Evolutionary conservation across 495 filamentous ascomycete genomes (phyloP), one percentile per base, ranked within the genome.

Genomic region (Xylaria palmicola): DNA sequence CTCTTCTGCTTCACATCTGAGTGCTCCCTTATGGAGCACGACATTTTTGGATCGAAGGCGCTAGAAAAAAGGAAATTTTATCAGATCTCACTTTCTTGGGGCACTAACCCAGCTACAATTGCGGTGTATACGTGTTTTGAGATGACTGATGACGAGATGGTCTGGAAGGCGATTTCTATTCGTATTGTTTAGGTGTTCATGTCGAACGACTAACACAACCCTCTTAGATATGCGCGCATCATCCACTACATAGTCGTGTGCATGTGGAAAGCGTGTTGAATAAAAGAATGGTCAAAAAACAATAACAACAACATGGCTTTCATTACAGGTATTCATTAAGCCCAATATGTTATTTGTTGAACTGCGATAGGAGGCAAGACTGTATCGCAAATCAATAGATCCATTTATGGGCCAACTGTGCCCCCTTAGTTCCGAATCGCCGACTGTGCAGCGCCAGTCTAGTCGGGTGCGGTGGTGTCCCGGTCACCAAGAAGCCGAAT

Each of bases 1-100:
- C 63, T 64, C 58, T 30, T 63, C n/a, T 53, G 56, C 53, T 45
- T 56, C 52, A 41, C 22, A 41, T 41, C 13, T 39, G 6, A 12
- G 29, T 27, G 22, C 26, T 52, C 1, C 9, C 37, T 37, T 4
- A 6, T 37, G 37, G 29, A 39, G 50, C 32, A 7, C 50, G 4
- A 8, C 17, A 32, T 53, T 36, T n/a, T 53, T 39, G 50, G 30
- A 53, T 24, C 0, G 32, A 40, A 30, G 22, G 52, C 52, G 52
- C 34, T 37, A 30, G 52, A 22, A 17, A 20, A 24, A 43, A 43
- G 27, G 13, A 27, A 34, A 41, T 17, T 24, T 43, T 20, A 24
- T 32, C 27, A 56, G 5, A 6, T 34, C 10, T 6, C 10, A 36
- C 37, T 34, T 26, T 44, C 15, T 27, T 29, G 15, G 10, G 22